Percentiles rank a stretch among this genome's conserved stretches.
Conservation (phyloP, 2,329 filamentous ascomycete species). For the Penicillium hesseltinei region DNA sequence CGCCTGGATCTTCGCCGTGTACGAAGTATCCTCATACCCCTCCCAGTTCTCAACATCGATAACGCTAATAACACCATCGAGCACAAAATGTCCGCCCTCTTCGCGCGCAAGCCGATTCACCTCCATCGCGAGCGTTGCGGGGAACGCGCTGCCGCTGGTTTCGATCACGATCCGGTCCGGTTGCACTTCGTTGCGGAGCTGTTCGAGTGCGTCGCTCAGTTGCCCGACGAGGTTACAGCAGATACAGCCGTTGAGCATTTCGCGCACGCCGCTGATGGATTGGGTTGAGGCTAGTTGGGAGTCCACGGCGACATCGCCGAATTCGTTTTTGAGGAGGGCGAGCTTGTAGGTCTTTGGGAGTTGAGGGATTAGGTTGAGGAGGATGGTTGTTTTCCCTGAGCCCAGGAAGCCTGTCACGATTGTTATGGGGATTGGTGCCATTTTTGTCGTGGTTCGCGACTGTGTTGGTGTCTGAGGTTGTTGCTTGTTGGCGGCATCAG, state of each 20-base stretch:
- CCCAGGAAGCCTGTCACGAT: constrained; percentile 96
- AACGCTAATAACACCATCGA: constrained; percentile 86
- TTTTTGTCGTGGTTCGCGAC: constrained; percentile 27
- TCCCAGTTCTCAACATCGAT: constrained; percentile 95
- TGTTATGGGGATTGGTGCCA: constrained; percentile 79
- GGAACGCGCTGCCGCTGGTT: constrained; percentile 84
- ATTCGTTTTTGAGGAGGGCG: constrained; percentile 96
- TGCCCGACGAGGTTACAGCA: constrained; percentile 98
- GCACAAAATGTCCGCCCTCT: constrained; percentile 58
- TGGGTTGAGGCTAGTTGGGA: constrained; percentile 81
- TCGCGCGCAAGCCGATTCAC: constrained; percentile 76
- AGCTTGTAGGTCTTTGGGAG: constrained; percentile 84
- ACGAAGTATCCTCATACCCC: constrained; percentile 87
- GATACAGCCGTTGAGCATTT: constrained; percentile 95
- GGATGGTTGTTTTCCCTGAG: constrained; percentile 92
- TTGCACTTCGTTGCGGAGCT: constrained; percentile 60
- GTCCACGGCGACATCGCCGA: constrained; percentile 91
- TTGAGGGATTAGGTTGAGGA: constrained; percentile 90
- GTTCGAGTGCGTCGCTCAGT: constrained; percentile 73
- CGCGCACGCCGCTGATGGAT: constrained; percentile 83
- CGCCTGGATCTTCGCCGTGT: constrained; percentile 84
- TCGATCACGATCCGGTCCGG: constrained; percentile 93
- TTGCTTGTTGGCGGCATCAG: background rate
- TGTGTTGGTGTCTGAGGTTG: background rate
- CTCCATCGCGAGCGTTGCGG: constrained; percentile 86